phyloP scores from a whole-genome alignment of 163 green algal genomes.

The Prototheca cutis region DNA sequence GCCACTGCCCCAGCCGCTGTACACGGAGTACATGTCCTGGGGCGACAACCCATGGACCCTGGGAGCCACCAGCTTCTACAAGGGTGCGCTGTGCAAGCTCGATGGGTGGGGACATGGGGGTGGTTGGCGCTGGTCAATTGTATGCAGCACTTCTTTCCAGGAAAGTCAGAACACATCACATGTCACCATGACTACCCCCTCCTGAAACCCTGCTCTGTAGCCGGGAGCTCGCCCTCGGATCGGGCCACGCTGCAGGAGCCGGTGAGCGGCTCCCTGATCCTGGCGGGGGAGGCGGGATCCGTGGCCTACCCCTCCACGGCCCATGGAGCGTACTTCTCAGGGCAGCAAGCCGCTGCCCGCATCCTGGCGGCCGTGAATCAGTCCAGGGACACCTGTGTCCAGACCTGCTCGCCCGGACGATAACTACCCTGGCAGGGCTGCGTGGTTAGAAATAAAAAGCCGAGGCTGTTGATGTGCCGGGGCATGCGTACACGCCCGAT shows the following conservation, averaged over 20 bases:
- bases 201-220: too few species aligned
- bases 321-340: constrained; percentile 18
- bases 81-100: too few species aligned
- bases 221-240: constrained; percentile 7
- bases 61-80: constrained; percentile 11
- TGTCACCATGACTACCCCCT: not conserved
- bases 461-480: too few species aligned
- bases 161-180: not conserved
- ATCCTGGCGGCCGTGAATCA: constrained; percentile 4
- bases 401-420: too few species aligned
- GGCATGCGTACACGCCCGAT: too few species aligned
- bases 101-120: too few species aligned
- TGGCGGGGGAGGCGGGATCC: constrained; percentile 14
- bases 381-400: too few species aligned
- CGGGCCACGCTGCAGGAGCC: constrained; percentile 24
- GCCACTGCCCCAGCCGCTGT: too few species aligned
- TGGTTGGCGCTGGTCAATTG: too few species aligned
- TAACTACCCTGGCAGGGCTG: too few species aligned
- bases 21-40: constrained; percentile 10
- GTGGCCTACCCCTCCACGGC: constrained; percentile 10
- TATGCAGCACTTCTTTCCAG: not conserved
- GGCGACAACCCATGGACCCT: constrained; percentile 7
- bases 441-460: too few species aligned
- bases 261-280: constrained; percentile 14
- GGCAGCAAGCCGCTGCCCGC: constrained; percentile 3